Evolutionary conservation across 2,329 filamentous ascomycete genomes (phyloP).

Genomic region (Fusarium staphyleae): DNA sequence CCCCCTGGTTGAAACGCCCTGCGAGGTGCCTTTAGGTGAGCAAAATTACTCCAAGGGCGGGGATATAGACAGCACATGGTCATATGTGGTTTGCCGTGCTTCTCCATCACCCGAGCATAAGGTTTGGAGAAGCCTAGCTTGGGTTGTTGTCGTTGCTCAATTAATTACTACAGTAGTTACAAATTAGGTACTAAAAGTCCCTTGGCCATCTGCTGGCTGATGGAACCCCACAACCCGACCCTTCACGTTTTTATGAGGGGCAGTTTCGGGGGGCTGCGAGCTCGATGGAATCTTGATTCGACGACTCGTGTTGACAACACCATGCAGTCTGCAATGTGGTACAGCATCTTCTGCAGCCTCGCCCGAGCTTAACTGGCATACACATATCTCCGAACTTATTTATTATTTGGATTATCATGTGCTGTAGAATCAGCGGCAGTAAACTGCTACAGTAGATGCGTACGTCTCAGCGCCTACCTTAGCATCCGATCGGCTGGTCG

Average conservation of each 20-base stretch:
- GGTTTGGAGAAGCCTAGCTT: too few relatives aligned
- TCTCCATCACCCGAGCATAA: too few relatives aligned
- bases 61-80: too few relatives aligned
- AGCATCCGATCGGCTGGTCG: conserved; percentile 29
- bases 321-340: conserved; percentile 9
- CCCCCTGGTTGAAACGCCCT: too few relatives aligned
- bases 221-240: conserved; percentile 29
- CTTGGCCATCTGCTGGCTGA: not conserved
- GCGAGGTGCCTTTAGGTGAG: too few relatives aligned
- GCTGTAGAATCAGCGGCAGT: conserved; percentile 1
- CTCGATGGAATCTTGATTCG: conserved; percentile 42
- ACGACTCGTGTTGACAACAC: conserved; percentile 38
- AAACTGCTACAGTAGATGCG: conserved; percentile 5
- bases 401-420: conserved; percentile 5
- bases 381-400: not conserved
- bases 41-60: too few relatives aligned
- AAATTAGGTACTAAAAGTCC: not conserved
- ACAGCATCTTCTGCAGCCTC: conserved; percentile 31
- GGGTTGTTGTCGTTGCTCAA: conserved; percentile 15
- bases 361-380: conserved; percentile 12
- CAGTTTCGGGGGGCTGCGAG: conserved; percentile 32
- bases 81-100: too few relatives aligned
- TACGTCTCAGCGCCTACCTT: conserved; percentile 16
- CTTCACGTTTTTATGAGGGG: conserved; percentile 30
- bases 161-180: too few relatives aligned